Base-by-base conservation (phyloP, 2,329 filamentous ascomycete genomes). In the Amauroascus niger region DNA sequence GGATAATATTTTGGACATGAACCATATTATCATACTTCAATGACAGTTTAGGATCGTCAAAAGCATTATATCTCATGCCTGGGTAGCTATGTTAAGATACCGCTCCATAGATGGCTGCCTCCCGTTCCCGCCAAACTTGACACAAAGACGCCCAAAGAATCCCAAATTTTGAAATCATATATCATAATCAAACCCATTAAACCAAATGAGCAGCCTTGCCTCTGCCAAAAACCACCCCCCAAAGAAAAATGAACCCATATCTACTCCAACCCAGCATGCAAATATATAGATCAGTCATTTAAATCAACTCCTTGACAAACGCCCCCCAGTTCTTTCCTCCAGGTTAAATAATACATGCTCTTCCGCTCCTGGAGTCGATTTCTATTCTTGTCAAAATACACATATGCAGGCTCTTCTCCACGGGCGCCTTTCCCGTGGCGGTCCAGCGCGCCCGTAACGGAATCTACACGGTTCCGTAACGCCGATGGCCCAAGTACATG, bases 371-470 rank as follows among this genome's bases (percentile, higher is more conserved):
- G 62, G 13, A 64, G 64, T 1, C 65, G 64, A 28, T 70, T 63
- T 2, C 60, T 59, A 47, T 70, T 66, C 53, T 62, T 64, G 22
- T 71, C 66, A 54, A 73, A 73, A 53, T 67, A 69, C 3, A 72
- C 68, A 61, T 73, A 73, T 1, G 69, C 1, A 32, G 11, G 43
- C 20, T 30, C 41, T 39, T 39, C 9, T n/a, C 26, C 8, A 65
- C 67, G 28, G 60, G 55, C 6, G 61, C 49, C 28, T 57, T 16
- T 57, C 46, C 39, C 30, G 14, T 51, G 50, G 45, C 56, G 53
- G 3, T 43, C 47, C 16, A 50, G 22, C 3, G 50, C 56, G 45
- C 14, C 59, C 55, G 9, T 57, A 59, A 57, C 55, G 55, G 3
- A 67, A 64, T 3, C 64, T 6, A 56, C 51, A 35, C 41, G 49